Conservation (phyloP, 768 basidiomycete genomes). For the Aureoboletus auriporus region DNA sequence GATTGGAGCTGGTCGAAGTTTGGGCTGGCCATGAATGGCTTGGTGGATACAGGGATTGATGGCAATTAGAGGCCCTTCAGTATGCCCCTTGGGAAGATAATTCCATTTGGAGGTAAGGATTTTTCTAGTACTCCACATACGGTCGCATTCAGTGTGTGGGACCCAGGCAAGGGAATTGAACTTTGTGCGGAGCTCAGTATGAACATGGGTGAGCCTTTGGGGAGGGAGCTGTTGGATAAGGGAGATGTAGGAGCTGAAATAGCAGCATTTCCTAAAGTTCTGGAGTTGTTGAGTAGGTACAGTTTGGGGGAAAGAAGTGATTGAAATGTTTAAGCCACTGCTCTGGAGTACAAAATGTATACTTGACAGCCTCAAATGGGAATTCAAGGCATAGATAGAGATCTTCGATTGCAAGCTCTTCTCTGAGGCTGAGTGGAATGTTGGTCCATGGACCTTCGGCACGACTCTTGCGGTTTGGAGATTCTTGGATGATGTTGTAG, state of each 20-base stretch:
- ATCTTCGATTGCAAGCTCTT: neutral
- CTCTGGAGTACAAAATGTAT: neutral
- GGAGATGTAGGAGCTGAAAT: neutral
- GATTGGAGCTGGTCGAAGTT: neutral
- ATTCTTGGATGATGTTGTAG: neutral
- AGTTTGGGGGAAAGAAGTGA: neutral
- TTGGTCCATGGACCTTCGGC: neutral
- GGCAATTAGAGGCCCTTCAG: neutral
- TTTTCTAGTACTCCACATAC: neutral
- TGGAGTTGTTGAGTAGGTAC: neutral
- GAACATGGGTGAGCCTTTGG: neutral
- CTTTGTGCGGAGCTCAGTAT: neutral
- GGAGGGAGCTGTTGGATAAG: neutral
- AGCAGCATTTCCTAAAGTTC: neutral
- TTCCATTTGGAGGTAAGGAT: neutral
- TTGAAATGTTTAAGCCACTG: neutral
- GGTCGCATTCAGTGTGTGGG: neutral
- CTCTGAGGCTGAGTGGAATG: neutral
- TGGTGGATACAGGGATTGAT: neutral
- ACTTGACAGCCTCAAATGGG: neutral
- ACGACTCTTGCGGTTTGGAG: neutral
- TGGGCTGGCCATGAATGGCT: neutral
- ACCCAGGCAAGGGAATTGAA: neutral
- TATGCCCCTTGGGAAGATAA: neutral
- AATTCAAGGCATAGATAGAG: conserved; percentile 3